phyloP scores from a whole-genome alignment of 345 rosid genomes.

The Heritiera littoralis region DNA sequence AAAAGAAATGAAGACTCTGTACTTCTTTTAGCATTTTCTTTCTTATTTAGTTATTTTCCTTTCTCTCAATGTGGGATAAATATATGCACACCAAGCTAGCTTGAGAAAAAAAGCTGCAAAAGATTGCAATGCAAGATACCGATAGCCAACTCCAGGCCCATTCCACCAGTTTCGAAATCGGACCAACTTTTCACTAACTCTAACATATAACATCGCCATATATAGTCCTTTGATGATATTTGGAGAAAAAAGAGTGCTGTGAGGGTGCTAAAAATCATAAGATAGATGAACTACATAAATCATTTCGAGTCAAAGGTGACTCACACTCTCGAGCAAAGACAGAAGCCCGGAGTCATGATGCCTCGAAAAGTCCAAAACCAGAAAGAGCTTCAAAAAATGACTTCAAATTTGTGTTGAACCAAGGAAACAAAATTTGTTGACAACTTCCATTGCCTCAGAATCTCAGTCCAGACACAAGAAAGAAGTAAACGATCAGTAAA shows the following conservation, averaged over 20 bases:
- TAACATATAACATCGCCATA: neutral
- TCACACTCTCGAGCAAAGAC: neutral
- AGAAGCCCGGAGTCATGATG: neutral
- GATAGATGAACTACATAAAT: too few relatives aligned
- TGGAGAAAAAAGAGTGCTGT: neutral
- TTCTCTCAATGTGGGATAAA: too few relatives aligned
- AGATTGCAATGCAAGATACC: too few relatives aligned
- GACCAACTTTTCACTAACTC: neutral
- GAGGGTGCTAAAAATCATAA: neutral
- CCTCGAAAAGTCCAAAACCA: neutral
- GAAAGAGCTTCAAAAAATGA: neutral
- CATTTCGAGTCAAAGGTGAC: neutral
- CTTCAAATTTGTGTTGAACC: too few relatives aligned
- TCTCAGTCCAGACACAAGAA: neutral
- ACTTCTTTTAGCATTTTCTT: too few relatives aligned
- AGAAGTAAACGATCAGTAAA: neutral
- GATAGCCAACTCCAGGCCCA: too few relatives aligned
- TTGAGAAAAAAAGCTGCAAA: too few relatives aligned
- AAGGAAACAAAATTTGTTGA: neutral
- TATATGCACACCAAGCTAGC: too few relatives aligned
- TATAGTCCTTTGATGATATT: neutral
- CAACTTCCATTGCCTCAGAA: neutral
- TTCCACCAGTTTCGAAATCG: too few relatives aligned
- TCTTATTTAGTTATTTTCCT: too few relatives aligned
- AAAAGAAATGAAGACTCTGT: too few relatives aligned